These are phyloP conservation scores for Carex kokanica DNA, from an alignment of 176 grass and related monocot genomes.

Conservation along the genomic window DNA sequence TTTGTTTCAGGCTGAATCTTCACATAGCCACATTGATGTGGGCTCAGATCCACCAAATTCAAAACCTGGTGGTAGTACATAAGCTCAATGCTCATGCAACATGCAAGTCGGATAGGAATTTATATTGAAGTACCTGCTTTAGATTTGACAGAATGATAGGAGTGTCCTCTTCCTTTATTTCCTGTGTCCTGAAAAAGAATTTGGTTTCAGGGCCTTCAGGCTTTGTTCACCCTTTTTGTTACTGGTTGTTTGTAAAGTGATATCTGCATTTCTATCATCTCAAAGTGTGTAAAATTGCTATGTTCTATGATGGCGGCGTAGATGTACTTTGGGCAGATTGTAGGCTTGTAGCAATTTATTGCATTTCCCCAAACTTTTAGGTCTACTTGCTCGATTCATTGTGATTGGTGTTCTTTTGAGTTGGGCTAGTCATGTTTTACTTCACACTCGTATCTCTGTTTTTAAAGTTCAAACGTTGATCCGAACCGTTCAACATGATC, in stretches of 20 bases:
- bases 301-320: not conserved
- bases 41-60: not conserved
- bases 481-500: too few species aligned
- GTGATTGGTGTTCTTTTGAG: not conserved
- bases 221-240: not conserved
- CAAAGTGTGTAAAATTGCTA: slow-evolving; percentile 1
- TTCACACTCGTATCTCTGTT: not conserved
- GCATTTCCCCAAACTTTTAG: not conserved
- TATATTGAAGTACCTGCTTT: slow-evolving; percentile 1
- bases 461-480: too few species aligned
- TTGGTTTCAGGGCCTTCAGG: slow-evolving; percentile 21
- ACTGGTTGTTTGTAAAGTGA: slow-evolving; percentile 9
- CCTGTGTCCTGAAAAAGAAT: slow-evolving; percentile 15
- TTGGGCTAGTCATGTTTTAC: not conserved
- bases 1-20: slow-evolving; percentile 9
- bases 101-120: not conserved
- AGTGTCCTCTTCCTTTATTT: not conserved
- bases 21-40: not conserved
- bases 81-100: not conserved
- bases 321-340: not conserved
- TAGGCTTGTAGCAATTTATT: not conserved
- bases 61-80: slow-evolving; percentile 3
- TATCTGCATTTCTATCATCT: not conserved
- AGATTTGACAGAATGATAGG: slow-evolving; percentile 12
- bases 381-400: not conserved